Conservation (phyloP, 169 alveolate species). For the Plasmodium blacklocki region DNA sequence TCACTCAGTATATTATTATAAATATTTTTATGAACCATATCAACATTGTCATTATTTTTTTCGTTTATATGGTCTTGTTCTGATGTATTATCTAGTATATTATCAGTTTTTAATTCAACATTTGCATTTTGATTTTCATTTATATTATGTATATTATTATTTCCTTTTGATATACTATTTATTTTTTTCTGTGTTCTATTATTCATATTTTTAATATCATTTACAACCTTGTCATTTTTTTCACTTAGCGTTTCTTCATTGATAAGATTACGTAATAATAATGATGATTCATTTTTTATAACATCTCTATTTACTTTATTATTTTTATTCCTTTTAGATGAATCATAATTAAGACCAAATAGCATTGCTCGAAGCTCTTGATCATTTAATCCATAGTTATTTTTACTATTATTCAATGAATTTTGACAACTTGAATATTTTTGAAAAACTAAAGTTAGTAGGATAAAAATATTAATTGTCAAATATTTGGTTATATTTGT, state of each 20-base stretch:
- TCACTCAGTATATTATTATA: not conserved
- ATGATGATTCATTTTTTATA: constrained; percentile 39
- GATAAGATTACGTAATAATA: constrained; percentile 54
- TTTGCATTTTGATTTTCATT: constrained; percentile 18
- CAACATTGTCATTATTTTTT: not conserved
- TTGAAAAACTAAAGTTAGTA: constrained; percentile 35
- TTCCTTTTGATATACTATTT: not conserved
- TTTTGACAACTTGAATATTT: constrained; percentile 47
- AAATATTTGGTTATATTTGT: constrained; percentile 25
- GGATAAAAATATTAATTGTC: constrained; percentile 15
- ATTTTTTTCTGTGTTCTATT: constrained; percentile 5
- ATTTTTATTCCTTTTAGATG: constrained; percentile 17
- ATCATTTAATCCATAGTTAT: constrained; percentile 56
- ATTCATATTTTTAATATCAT: constrained; percentile 21
- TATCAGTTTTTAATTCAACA: constrained; percentile 22
- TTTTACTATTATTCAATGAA: constrained; percentile 26
- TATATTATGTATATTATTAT: constrained; percentile 11
- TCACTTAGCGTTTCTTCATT: constrained; percentile 30
- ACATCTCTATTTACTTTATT: constrained; percentile 32
- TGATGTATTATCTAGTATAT: not conserved
- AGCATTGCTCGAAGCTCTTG: constrained; percentile 60
- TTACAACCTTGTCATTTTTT: constrained; percentile 24
- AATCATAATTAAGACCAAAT: constrained; percentile 58
- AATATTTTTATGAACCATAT: not conserved
- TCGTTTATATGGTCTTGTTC: constrained; percentile 21